Base-by-base conservation (phyloP, 2,329 filamentous ascomycete species). In the Penicillium sp. region DNA sequence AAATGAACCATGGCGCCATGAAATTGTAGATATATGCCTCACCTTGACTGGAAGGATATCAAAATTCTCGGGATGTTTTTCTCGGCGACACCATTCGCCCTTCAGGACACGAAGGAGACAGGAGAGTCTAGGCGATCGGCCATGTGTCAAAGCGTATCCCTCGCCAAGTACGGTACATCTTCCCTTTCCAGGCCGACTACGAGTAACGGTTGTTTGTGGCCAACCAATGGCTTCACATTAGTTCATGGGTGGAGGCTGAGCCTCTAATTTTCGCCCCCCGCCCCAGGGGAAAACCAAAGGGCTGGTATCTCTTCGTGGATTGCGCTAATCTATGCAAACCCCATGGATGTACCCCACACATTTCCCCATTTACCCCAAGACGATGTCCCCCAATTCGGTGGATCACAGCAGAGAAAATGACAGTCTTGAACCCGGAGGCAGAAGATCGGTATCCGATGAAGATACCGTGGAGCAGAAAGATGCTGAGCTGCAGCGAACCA, bases 81-180 rank as follows among this genome's bases (percentile, higher is more conserved):
- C 12, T 21, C 15, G 12, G 17, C 15, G 33, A 21, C 18, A 36
- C 15, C 18, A 36, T 21, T 36, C 20, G 33, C 30, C 7, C n/a
- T 33, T 13, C 18, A 21, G 33, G 33, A 36, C 15, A 20, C 18
- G 33, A 36, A 17, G 33, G 10, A 27, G 26, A 68, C 10, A 20
- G 18, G n/a, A 17, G 30, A n/a, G 5, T 2, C 7, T 12, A n/a
- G 30, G 30, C 30, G 30, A 33, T 12, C n/a, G 7, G 7, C 30
- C 30, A 33, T 33, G 30, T 33, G 17, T 33, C 33, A 9, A 36
- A 36, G 33, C 33, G 33, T 21, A 21, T 18, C 33, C 26, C 6
- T 27, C 26, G 7, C 26, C 26, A 27, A 27, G 26, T 27, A 10
- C 26, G 26, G 6, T 27, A 27, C 26, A 27, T 27, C 6, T 27